These are phyloP conservation scores for Astrothelium macrocarpum DNA, from an alignment of 495 filamentous ascomycete species.

Conservation along the genomic window DNA sequence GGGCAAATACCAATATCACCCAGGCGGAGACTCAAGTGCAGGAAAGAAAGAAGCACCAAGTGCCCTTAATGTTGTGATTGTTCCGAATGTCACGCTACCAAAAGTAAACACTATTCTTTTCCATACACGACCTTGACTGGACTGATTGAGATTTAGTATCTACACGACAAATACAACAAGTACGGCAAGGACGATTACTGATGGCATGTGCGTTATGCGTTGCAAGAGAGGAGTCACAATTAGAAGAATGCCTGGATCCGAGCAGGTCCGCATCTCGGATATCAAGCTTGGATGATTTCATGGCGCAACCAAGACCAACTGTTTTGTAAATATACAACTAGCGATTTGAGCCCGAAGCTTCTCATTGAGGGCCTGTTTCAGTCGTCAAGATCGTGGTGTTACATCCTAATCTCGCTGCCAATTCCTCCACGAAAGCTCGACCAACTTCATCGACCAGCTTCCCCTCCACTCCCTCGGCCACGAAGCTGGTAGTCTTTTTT, in stretches of 20 bases:
- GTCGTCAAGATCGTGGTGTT: background rate
- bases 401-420: constrained; percentile 21
- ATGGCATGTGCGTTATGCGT: background rate
- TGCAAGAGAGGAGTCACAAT: background rate
- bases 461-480: constrained; percentile 22
- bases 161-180: constrained; percentile 97
- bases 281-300: background rate
- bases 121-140: background rate
- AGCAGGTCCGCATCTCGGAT: background rate
- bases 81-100: constrained; percentile 85
- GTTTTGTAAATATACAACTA: background rate
- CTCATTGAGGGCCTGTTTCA: background rate
- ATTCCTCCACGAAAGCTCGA: constrained; percentile 24
- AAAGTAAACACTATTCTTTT: constrained; percentile 48
- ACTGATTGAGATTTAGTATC: constrained; percentile 42
- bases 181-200: constrained; percentile 74
- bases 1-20: constrained; percentile 86
- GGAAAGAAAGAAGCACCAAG: constrained; percentile 81
- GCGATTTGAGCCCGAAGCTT: no score
- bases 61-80: constrained; percentile 84
- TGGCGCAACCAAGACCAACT: background rate
- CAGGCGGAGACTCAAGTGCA: constrained; percentile 68
- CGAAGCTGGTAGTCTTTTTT: constrained; percentile 61
- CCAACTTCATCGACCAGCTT: constrained; percentile 26
- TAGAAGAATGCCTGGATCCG: background rate